Percentiles rank a stretch among this genome's conserved stretches.
Evolutionary conservation across 1,284 basidiomycete species (phyloP).

Genomic region (Melampsora americana): DNA sequence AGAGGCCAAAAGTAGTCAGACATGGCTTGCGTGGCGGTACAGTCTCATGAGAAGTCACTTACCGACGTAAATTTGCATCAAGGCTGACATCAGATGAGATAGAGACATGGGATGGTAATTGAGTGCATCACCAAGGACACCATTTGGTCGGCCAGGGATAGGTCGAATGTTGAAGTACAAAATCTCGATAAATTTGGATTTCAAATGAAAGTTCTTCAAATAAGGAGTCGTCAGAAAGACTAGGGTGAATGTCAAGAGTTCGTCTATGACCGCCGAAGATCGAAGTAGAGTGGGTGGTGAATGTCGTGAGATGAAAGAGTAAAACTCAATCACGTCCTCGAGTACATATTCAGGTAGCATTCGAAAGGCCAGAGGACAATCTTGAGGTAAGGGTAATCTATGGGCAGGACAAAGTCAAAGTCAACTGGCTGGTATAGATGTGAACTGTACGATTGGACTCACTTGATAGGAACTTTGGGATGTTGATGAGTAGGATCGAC

Average conservation of each 20-base stretch:
- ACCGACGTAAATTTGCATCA: constrained; percentile 96
- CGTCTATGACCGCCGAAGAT: constrained; percentile 58
- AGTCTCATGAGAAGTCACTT: constrained; percentile 48
- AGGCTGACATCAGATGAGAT: constrained; percentile 80
- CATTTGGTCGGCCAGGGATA: constrained; percentile 70
- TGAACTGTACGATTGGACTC: constrained; percentile 52
- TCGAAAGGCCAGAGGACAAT: constrained; percentile 78
- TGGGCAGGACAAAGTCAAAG: not conserved
- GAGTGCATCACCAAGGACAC: constrained; percentile 75
- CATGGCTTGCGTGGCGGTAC: not conserved
- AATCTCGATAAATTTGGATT: constrained; percentile 95
- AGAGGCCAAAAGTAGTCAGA: not conserved
- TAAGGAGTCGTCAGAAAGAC: constrained; percentile 92
- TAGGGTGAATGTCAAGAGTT: constrained; percentile 82
- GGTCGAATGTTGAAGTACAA: constrained; percentile 77
- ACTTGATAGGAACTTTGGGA: constrained; percentile 69
- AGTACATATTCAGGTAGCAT: constrained; percentile 91
- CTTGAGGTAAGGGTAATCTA: constrained; percentile 78
- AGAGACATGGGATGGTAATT: constrained; percentile 81
- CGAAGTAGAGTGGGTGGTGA: constrained; percentile 29
- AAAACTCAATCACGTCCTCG: constrained; percentile 89
- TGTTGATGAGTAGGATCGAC: constrained; percentile 81
- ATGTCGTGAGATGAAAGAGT: constrained; percentile 70
- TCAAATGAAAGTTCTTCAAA: constrained; percentile 97
- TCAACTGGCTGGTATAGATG: not conserved